Percentiles rank a stretch among this genome's conserved stretches.
Conservation (phyloP, 371 early-diverging fungal species). For the Funneliformis caledonium region DNA sequence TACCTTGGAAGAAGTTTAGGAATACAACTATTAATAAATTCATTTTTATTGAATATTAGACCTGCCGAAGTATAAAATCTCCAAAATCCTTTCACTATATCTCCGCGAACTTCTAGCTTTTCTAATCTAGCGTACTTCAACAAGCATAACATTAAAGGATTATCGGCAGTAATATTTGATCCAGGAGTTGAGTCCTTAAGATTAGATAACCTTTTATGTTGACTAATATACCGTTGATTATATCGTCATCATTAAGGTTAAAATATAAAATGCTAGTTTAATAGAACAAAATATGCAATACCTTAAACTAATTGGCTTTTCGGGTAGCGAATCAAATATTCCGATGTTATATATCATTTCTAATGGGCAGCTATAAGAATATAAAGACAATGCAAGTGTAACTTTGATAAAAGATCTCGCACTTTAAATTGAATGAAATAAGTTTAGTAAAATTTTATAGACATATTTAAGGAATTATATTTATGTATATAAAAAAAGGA, state of each 20-base stretch:
- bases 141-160: slow-evolving; percentile 29
- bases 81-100: slow-evolving; percentile 35
- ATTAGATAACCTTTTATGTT: slow-evolving; percentile 8
- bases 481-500: neutral
- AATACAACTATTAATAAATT: slow-evolving; percentile 39
- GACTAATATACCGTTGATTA: neutral
- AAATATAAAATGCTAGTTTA: neutral
- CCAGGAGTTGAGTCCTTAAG: slow-evolving; percentile 35
- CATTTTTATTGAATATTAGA: slow-evolving; percentile 35
- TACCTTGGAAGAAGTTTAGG: slow-evolving; percentile 44
- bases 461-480: too few relatives aligned
- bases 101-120: slow-evolving; percentile 19
- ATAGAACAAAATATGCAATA: neutral
- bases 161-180: slow-evolving; percentile 20
- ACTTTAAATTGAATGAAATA: slow-evolving; percentile 1
- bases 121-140: slow-evolving; percentile 28
- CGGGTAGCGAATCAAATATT: slow-evolving; percentile 9
- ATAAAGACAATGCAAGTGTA: slow-evolving; percentile 20
- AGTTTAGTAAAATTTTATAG: neutral
- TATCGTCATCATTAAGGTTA: neutral
- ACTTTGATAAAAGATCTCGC: slow-evolving; percentile 28
- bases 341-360: slow-evolving; percentile 20
- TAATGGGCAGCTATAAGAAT: slow-evolving; percentile 32
- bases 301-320: neutral
- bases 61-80: neutral